phyloP scores from a whole-genome alignment of 352 stramenopile genomes.

The Pythium phragmitis region DNA sequence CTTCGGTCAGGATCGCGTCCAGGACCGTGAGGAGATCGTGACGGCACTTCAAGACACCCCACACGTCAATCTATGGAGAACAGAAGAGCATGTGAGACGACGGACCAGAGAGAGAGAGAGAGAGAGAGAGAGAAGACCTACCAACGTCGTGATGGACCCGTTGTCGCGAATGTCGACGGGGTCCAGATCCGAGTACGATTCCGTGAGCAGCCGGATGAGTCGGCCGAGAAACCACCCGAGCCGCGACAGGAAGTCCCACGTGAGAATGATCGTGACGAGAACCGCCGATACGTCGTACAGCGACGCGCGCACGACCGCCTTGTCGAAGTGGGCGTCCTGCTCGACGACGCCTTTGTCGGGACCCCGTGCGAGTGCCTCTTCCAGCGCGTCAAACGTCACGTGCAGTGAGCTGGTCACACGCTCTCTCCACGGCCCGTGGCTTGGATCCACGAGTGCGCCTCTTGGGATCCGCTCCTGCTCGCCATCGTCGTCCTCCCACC shows the following conservation, averaged over 20 bases:
- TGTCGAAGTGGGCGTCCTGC: background rate
- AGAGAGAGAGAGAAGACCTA: slow-evolving; percentile 11
- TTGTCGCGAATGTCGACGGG: slow-evolving; percentile 59
- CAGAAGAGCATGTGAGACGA: slow-evolving; percentile 1
- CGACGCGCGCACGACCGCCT: slow-evolving; percentile 7
- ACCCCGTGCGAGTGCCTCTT: background rate
- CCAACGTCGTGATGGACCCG: slow-evolving; percentile 33
- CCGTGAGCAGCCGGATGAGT: slow-evolving; percentile 42
- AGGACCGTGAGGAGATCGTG: slow-evolving; percentile 42
- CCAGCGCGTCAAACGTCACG: slow-evolving; percentile 5
- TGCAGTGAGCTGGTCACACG: background rate
- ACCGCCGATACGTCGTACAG: slow-evolving; percentile 18
- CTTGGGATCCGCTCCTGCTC: background rate
- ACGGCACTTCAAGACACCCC: slow-evolving; percentile 45
- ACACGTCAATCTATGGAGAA: slow-evolving; percentile 28
- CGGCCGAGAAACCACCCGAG: slow-evolving; percentile 18
- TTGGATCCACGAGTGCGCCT: background rate
- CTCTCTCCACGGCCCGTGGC: background rate
- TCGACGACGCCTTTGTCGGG: background rate
- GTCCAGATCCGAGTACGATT: slow-evolving; percentile 59
- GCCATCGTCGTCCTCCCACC: background rate
- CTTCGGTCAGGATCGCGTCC: slow-evolving; percentile 40
- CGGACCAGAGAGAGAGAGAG: background rate
- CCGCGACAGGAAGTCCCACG: slow-evolving; percentile 22
- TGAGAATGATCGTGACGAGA: slow-evolving; percentile 13